Conservation (phyloP, 345 rosid genomes). For the Brassica juncea region DNA sequence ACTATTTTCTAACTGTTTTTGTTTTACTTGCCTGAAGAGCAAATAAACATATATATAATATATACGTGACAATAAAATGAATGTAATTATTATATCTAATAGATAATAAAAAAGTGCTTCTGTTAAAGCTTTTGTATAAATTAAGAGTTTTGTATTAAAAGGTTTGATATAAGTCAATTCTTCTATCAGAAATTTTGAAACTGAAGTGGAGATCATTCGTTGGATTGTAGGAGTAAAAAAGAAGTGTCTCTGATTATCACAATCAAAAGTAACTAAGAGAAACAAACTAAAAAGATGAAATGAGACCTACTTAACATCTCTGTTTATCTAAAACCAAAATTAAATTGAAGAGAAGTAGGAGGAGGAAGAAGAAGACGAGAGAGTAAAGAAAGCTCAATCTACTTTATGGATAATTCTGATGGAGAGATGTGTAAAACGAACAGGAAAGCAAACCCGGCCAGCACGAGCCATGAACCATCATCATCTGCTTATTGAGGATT, state of each 20-base stretch:
- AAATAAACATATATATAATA: background rate
- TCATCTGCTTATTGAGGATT: slow-evolving; percentile 28
- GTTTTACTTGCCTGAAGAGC: slow-evolving; percentile 23
- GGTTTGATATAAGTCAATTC: background rate
- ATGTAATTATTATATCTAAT: slow-evolving; percentile 17
- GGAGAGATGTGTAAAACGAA: slow-evolving; percentile 20
- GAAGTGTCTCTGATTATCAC: slow-evolving; percentile 29
- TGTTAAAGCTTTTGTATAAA: slow-evolving; percentile 17
- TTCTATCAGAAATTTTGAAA: background rate
- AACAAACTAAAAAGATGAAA: slow-evolving; percentile 31
- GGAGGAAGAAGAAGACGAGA: slow-evolving; percentile 7
- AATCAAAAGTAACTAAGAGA: slow-evolving; percentile 26
- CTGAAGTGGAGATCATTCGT: background rate
- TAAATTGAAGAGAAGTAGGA: slow-evolving; percentile 19
- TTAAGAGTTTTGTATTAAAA: background rate
- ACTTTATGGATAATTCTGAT: slow-evolving; percentile 31
- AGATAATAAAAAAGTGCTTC: slow-evolving; percentile 13
- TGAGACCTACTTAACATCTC: slow-evolving; percentile 37
- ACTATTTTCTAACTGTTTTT: slow-evolving; percentile 25
- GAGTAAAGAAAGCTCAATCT: slow-evolving; percentile 39
- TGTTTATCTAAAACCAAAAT: slow-evolving; percentile 38
- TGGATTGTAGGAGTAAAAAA: background rate
- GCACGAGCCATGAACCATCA: background rate
- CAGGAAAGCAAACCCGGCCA: slow-evolving; percentile 30
- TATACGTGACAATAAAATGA: slow-evolving; percentile 4